Evolutionary conservation across 805 yeast genomes (phyloP), one percentile per base, ranked within the genome.

Genomic region (Saccharomyces kudriavzevii): DNA sequence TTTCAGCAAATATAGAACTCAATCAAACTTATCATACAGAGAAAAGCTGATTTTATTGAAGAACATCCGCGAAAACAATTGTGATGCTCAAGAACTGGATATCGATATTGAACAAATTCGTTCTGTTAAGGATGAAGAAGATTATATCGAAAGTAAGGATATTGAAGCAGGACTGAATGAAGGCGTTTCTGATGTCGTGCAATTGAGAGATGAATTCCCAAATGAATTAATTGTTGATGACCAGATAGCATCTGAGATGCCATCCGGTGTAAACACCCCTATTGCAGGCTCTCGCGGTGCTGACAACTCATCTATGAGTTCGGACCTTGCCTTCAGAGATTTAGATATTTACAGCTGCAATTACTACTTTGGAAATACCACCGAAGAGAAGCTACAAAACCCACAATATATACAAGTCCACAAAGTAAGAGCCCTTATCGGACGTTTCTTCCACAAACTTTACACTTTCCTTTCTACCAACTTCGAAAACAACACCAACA

Each of bases 311-410:
- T 71, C 77, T 2, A 74, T 81, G 74, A 81, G 78, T 55, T 79
- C 85, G 4, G 75, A 78, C 0, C 66, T 81, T 29, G 78, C 83
- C 0, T 79, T 78, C 54, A 77, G 87, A 60, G 85, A 82, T 57
- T 67, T 80, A 45, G 83, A 83, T 57, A 74, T 84, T 20, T 85
- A 84, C 66, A 79, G 83, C 5, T 79, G 83, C 45, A 80, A 80
- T 53, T 86, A 86, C 62, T 82, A 71, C 58, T 87, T 86, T 66
- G 87, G 85, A 1, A 76, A 74, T 45, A 77, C 77, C 27, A 71
- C 74, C 11, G 75, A 73, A n/a, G 74, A 75, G 35, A 75, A 80
- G 63, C 60, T 70, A 30, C 56, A 58, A 14, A 71, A 74, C 48
- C 74, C 77, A 1, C 65, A 74, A 11, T 84, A 83, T 59, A 55